Percentiles rank a stretch among this genome's conserved stretches.
These are phyloP conservation scores for Amborella trichopoda DNA, from an alignment of 164 flowering plant species.

Conservation along the genomic window DNA sequence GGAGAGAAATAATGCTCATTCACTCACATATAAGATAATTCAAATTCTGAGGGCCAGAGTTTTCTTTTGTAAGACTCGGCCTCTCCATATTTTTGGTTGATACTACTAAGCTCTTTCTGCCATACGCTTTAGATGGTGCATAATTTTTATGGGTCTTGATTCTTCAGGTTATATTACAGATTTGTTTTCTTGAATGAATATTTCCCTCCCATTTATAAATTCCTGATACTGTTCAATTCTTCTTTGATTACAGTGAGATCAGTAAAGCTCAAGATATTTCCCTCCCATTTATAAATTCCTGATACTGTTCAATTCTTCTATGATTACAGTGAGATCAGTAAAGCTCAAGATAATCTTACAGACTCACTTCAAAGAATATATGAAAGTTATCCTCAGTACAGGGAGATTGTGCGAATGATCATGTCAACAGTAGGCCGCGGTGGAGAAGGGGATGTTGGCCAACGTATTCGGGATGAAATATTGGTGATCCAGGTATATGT, in stretches of 20 bases:
- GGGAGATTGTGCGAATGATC: conserved; percentile 77
- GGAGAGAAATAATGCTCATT: too few relatives aligned
- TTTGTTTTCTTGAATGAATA: too few relatives aligned
- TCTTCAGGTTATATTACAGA: too few relatives aligned
- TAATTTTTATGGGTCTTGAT: too few relatives aligned
- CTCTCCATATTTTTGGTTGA: too few relatives aligned
- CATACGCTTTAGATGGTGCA: too few relatives aligned
- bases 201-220: too few relatives aligned
- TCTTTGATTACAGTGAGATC: conserved; percentile 57
- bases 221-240: background rate
- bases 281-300: too few relatives aligned
- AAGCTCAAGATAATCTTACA: conserved; percentile 92
- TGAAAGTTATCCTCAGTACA: conserved; percentile 43
- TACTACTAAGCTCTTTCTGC: too few relatives aligned
- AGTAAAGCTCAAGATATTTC: conserved; percentile 97
- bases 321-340: conserved; percentile 78
- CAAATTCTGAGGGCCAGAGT: too few relatives aligned
- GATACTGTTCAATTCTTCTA: background rate
- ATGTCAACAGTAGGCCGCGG: conserved; percentile 98
- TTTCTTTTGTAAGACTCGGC: too few relatives aligned
- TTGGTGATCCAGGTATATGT: conserved; percentile 75
- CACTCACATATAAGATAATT: too few relatives aligned
- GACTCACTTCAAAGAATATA: conserved; percentile 67
- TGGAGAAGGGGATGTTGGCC: conserved; percentile 99
- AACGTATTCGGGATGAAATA: conserved; percentile 94